Evolutionary conservation across 1,284 basidiomycete genomes (phyloP), one percentile per base, ranked within the genome.

Genomic region (Ganoderma boninense): DNA sequence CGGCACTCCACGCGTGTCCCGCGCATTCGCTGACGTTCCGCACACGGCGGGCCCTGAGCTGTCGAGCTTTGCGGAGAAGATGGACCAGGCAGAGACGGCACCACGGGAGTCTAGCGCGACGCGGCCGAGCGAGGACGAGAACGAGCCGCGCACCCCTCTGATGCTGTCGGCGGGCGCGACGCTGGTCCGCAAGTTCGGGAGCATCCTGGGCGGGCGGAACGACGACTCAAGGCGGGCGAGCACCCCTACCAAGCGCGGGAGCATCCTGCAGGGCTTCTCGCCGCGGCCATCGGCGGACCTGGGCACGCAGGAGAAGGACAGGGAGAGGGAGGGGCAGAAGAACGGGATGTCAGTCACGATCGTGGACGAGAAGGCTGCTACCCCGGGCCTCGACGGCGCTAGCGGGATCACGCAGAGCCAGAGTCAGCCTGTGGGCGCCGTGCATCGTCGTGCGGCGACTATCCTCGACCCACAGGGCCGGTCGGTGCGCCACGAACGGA

Each of bases 181-280:
- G n/a, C 84, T 94, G 26, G 92, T 91, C 67, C 84, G 91, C 76
- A 90, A 88, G 82, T 94, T 94, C 75, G 92, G 92, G 35, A 92
- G 89, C 69, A 79, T 94, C 74, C 81, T 92, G 54, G 73, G 86
- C 42, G 89, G 86, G 8, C 80, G 84, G 4, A 80, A 80, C 18
- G 82, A 86, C 42, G 86, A 87, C 66, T 78, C 80, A 79, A 76
- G 82, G 68, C 81, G 82, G 65, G 77, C 83, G 67, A 76, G 79
- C 32, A 82, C 81, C 26, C 76, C 80, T 8, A 79, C 80, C 40
- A 88, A 86, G 79, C 82, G 88, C 35, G 84, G 85, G 35, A 87
- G 86, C 65, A 86, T 90, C 68, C 78, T 89, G 59, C 84, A 83
- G 4, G 82, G 84, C 5, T 77, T 85, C 65, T 83, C 87, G 1